Conservation (phyloP, 139 green algal species). For the Gonium pectorale region DNA sequence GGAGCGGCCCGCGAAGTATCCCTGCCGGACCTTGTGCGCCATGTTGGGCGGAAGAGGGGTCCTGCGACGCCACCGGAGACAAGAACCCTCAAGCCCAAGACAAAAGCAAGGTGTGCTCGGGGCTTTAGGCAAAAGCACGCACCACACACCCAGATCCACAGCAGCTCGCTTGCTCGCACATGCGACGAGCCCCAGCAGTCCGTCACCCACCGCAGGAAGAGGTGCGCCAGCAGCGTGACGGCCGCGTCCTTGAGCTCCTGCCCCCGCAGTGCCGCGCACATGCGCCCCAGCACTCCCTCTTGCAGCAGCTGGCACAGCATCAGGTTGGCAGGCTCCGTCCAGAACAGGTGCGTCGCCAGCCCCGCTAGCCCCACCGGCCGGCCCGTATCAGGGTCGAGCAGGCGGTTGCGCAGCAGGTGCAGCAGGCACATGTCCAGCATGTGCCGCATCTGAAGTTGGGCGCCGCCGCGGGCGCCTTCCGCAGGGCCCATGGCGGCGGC, state of each 20-base stretch:
- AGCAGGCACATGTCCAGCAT: not conserved
- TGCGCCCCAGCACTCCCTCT: constrained; percentile 41
- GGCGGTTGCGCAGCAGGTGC: constrained; percentile 29
- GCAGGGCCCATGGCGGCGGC: too few species aligned
- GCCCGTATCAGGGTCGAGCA: constrained; percentile 7
- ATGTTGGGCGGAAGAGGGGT: not conserved
- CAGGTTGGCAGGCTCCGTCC: constrained; percentile 64
- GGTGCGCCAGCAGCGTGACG: not conserved
- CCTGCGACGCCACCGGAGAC: too few species aligned
- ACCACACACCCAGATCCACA: too few species aligned
- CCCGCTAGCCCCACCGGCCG: constrained; percentile 53
- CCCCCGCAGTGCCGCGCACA: not conserved
- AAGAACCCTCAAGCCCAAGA: too few species aligned
- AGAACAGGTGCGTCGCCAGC: constrained; percentile 65
- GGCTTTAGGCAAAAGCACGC: too few species aligned
- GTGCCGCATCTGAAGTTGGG: constrained; percentile 15
- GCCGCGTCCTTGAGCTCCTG: not conserved
- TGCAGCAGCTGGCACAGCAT: constrained; percentile 53
- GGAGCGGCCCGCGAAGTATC: not conserved
- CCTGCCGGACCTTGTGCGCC: not conserved
- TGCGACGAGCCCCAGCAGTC: too few species aligned
- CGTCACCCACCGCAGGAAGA: not conserved
- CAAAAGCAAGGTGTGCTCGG: too few species aligned
- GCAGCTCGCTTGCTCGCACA: too few species aligned
- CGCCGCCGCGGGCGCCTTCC: too few species aligned